Evolutionary conservation across 1,139 yeast genomes (phyloP).

Genomic region (Protomyces gravidus): DNA sequence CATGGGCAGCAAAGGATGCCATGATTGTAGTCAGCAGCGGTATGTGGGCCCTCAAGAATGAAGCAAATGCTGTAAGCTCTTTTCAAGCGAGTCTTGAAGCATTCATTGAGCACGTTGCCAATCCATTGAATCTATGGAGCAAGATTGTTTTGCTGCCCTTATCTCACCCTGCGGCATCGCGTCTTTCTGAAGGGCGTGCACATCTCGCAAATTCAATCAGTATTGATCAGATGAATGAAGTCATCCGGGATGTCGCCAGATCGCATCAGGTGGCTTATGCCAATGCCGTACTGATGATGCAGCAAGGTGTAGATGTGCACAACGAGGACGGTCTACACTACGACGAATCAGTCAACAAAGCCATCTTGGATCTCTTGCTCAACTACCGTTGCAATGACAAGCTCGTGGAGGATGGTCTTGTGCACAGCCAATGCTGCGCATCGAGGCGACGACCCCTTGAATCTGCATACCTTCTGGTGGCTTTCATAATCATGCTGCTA

Average conservation of each 20-base stretch:
- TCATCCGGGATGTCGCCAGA: background rate
- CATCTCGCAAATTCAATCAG: background rate
- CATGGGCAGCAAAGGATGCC: conserved; percentile 9
- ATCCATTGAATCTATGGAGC: background rate
- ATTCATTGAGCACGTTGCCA: background rate
- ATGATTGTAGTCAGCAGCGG: conserved; percentile 25
- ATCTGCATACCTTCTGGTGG: background rate
- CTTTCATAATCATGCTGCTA: background rate
- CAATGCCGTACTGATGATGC: background rate
- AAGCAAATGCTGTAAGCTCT: conserved; percentile 34
- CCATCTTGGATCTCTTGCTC: background rate
- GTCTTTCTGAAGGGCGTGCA: background rate
- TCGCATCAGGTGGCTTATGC: background rate
- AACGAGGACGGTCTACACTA: conserved; percentile 31
- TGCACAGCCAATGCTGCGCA: background rate
- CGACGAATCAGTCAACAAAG: conserved; percentile 27
- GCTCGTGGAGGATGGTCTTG: background rate
- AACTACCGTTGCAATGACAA: background rate
- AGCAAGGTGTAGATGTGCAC: conserved; percentile 21
- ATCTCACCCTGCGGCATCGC: background rate
- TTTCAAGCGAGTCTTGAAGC: conserved; percentile 31
- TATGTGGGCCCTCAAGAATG: conserved; percentile 30
- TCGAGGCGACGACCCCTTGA: background rate
- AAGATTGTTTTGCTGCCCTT: background rate
- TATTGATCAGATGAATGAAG: background rate